Base-by-base conservation (phyloP, 192 early-diverging fungal genomes). In the Backusella australiensis region DNA sequence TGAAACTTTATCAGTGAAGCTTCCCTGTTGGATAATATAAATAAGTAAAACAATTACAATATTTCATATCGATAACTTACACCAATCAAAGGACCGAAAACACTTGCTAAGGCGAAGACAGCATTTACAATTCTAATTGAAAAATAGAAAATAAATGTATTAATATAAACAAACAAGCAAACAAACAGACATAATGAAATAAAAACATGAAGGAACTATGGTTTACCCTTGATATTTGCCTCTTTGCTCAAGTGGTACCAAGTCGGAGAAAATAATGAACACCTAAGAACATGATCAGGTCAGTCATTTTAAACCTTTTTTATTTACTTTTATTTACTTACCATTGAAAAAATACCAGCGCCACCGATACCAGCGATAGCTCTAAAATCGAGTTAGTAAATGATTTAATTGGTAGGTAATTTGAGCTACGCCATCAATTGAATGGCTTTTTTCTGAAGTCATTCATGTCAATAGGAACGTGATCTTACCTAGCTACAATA, bases 31-130 rank as follows among this genome's bases (percentile, higher is more conserved):
- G 34, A 21, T 39, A 8, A n/a, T 34, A 23, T n/a, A 26, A 44
- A 39, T 44, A 9, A 70, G 21, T 41, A 15, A n/a, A 63, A 19
- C 3, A 70, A 26, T 36, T 69, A 29, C 38, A 41, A 8, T 46
- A 14, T 6, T 71, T 21, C 38, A 15, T 42, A 15, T 9, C 8
- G 15, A 17, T 39, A 17, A 69, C 68, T 32, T 76, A 69, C 75
- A 76, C 97, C 97, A 32, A 96, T 75, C n/a, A 98, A 79, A 7
- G 97, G 97, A 5, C 94, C 97, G 34, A 94, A 72, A 7, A 96
- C 90, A 11, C 90, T 93, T 2, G 95, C 85, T 42, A 96, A 73
- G 6, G 90, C 95, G 85, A 95, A 96, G 2, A 93, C 90, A 73
- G 90, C 90, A 67, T 90, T 91, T 39, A 95, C 87, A 34, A 96